Base-by-base conservation (phyloP, 768 basidiomycete genomes). In the Tylopilus plumbeoviolaceoides region DNA sequence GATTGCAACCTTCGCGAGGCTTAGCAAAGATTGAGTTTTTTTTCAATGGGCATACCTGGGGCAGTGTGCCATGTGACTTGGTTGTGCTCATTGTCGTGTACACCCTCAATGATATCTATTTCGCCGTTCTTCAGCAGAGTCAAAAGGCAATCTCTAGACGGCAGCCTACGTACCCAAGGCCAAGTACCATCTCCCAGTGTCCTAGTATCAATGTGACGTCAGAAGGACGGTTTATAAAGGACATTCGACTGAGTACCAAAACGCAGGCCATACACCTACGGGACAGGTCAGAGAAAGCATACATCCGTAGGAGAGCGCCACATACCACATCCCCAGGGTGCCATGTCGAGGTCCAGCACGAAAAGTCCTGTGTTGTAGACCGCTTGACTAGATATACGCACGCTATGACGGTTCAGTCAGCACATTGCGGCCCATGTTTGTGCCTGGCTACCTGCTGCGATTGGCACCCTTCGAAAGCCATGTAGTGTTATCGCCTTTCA, bases 241-340 rank as follows among this genome's bases (percentile, higher is more conserved):
- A 42, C 20, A 9, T 23, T n/a, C 41, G 9, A 46, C 36, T 47
- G 39, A 48, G 51, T 84, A 63, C 89, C 88, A 90, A 67, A 85
- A 90, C 6, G 88, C 86, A 40, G 90, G 91, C 91, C 92, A 92
- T 20, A 85, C 81, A 59, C 79, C 87, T 89, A 33, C 14, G 40
- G 39, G 11, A 47, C 28, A 41, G 14, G 51, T 61, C 41, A 46
- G 58, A 21, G 36, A 42, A 18, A 30, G 46, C 30, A 39, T 4
- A 2, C 12, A 38, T 50, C 28, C 51, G 7, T 1, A 25, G 0
- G 46, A 36, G n/a, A 38, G 48, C 30, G 23, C 39, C 28, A 45
- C 60, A 20, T 3, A 82, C 91, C 90, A 70, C 92, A 95, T 49
- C 92, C 93, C 82, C 86, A 91, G 0, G 92, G 92, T 43, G 91